phyloP scores from a whole-genome alignment of 2,329 filamentous ascomycete species.

The Didymella exigua region DNA sequence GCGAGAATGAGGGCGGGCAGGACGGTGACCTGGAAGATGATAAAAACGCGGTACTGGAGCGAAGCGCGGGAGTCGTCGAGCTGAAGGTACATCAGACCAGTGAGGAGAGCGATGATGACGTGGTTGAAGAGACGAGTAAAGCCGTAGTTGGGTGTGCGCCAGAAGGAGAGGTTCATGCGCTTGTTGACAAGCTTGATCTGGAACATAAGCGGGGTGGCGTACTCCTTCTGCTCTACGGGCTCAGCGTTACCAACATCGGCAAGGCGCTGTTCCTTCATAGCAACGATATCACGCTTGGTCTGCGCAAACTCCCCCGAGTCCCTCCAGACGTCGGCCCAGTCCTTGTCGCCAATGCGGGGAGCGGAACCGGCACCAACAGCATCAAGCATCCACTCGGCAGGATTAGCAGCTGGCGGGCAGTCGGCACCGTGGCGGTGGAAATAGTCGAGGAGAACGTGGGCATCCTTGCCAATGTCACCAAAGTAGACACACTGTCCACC shows the following conservation, averaged over 20 bases:
- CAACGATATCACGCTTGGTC: conserved; percentile 68
- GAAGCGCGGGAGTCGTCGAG: conserved; percentile 76
- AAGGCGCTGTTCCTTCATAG: conserved; percentile 67
- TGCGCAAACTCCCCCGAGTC: conserved; percentile 72
- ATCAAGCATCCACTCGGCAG: conserved; percentile 82
- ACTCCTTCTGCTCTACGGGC: conserved; percentile 69
- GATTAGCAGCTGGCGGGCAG: conserved; percentile 60
- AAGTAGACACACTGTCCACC: conserved; percentile 87
- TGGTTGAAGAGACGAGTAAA: conserved; percentile 89
- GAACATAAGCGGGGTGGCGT: conserved; percentile 77
- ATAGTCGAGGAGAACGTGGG: conserved; percentile 68
- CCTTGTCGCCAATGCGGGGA: conserved; percentile 72
- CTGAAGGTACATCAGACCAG: conserved; percentile 78
- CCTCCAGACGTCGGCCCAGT: conserved; percentile 82
- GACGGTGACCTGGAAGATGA: conserved; percentile 88
- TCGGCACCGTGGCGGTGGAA: conserved; percentile 62
- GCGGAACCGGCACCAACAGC: conserved; percentile 77
- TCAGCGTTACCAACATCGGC: conserved; percentile 53
- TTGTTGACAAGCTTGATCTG: conserved; percentile 77
- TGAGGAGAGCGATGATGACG: conserved; percentile 75
- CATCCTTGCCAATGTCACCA: conserved; percentile 80
- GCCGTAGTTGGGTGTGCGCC: conserved; percentile 85
- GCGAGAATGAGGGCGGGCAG: conserved; percentile 81
- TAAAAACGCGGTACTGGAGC: conserved; percentile 84
- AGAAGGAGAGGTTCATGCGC: conserved; percentile 79